A percentile compares a stretch with the other conserved stretches of the same genome.
Evolutionary conservation across 2,329 filamentous ascomycete species (phyloP).

Genomic region (Aureobasidium subglaciale): DNA sequence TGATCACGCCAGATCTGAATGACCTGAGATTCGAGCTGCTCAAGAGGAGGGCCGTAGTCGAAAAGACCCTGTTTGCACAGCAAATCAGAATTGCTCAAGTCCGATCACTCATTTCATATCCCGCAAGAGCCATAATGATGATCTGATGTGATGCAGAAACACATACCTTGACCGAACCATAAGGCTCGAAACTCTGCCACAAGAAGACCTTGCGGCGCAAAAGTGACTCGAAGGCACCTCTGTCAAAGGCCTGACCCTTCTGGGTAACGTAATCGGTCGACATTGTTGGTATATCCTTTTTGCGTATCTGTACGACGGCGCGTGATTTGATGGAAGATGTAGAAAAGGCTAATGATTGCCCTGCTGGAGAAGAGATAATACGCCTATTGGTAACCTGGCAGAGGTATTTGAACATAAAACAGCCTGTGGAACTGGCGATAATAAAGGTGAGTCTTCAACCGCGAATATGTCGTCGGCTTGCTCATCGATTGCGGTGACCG

Average conservation of each 20-base stretch:
- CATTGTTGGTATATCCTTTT: constrained; percentile 41
- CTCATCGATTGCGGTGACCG: neutral
- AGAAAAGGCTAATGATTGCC: neutral
- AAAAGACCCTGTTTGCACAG: constrained; percentile 54
- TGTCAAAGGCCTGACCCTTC: constrained; percentile 85
- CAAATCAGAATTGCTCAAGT: no score
- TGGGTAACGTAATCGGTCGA: constrained; percentile 64
- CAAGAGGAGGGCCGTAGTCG: constrained; percentile 88
- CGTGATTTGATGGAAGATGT: constrained; percentile 16
- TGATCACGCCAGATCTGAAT: constrained; percentile 88
- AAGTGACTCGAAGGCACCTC: constrained; percentile 71
- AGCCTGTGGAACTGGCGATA: neutral
- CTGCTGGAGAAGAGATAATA: neutral
- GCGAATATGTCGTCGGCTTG: neutral
- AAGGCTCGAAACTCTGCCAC: constrained; percentile 92
- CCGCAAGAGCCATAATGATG: no score
- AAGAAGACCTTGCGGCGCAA: constrained; percentile 88
- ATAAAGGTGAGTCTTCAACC: neutral
- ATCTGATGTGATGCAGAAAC: neutral
- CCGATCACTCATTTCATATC: no score
- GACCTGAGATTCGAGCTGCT: constrained; percentile 78
- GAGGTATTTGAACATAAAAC: constrained; percentile 9
- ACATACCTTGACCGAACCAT: constrained; percentile 38
- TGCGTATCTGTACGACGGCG: constrained; percentile 23
- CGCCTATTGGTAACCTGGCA: constrained; percentile 5